Base-by-base conservation (phyloP, 441 rosid species). In the Omphalea diandra region DNA sequence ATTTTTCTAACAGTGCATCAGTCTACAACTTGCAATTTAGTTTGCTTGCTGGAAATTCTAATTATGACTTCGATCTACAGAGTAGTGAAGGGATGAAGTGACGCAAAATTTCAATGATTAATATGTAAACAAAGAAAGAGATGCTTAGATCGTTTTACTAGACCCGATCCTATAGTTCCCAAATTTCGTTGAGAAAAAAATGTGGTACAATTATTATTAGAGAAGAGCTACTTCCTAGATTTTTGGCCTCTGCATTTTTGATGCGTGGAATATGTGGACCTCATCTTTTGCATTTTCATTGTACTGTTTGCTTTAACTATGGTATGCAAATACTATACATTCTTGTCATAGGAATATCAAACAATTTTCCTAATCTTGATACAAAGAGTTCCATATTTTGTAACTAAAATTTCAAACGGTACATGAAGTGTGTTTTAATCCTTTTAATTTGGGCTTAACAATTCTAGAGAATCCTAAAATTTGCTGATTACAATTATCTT, bases 171-270 rank as follows among this genome's bases (percentile, higher is more conserved):
- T 41, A 36, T 46, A 65, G 64, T 55, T 49, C 17, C 24, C 33
- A 11, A 26, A 36, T 35, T 76, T 53, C 15, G 12, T 46, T 31
- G 17, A 35, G 53, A 12, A 33, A 7, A 54, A 38, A 10, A 31
- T 64, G 54, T 77, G 57, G 71, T 58, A 59, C 4, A 17, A 31
- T 68, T n/a, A 56, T 68, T 55, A 26, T 20, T n/a, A 20, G 41
- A 22, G 65, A 33, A 11, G 20, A 33, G 36, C 32, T 27, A 31
- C 0, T 52, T 18, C 12, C 2, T 27, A 31, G n/a, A 33, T 38
- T 2, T 57, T 32, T 57, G 33, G 11, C 18, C 38, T 0, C 31
- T 11, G 1, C 1, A 5, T 22, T 33, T 29, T n/a, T n/a, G n/a
- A 18, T 40, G 35, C 27, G 5, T 27, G 33, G 35, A 54, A 54